Conservation (phyloP, 441 rosid species). For the Croton setiger region DNA sequence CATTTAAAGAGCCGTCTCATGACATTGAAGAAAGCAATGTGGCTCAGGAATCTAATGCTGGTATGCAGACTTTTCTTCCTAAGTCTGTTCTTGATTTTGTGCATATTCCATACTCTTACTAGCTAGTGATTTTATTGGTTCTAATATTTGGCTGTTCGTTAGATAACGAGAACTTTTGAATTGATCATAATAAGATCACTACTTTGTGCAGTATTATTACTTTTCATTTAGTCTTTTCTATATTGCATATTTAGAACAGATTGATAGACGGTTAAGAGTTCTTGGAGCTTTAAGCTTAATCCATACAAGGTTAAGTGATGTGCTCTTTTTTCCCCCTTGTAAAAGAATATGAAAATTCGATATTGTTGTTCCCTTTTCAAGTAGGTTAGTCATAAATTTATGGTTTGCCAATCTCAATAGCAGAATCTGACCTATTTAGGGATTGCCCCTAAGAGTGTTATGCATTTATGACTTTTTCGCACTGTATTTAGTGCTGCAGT, state of each 20-base stretch:
- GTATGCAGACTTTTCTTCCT: slow-evolving; percentile 34
- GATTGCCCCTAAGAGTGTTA: background rate
- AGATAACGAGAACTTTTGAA: background rate
- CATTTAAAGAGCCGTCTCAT: slow-evolving; percentile 76
- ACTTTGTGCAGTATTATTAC: background rate
- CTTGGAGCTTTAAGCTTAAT: background rate
- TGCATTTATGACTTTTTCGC: background rate
- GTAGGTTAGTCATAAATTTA: background rate
- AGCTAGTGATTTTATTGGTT: background rate
- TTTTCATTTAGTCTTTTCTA: background rate
- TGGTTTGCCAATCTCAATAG: background rate
- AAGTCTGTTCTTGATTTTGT: slow-evolving; percentile 10
- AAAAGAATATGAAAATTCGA: background rate
- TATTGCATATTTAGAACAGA: background rate
- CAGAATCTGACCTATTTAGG: background rate
- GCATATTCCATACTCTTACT: background rate
- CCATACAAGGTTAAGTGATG: background rate
- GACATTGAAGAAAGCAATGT: slow-evolving; percentile 41
- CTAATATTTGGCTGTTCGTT: background rate
- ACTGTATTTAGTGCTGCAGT: background rate
- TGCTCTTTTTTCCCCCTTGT: background rate
- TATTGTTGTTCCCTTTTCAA: background rate
- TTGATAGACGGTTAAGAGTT: background rate
- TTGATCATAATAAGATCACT: background rate
- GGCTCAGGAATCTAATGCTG: slow-evolving; percentile 38